Conservation (phyloP, 495 filamentous ascomycete species). For the Hyaloscypha variabilis region DNA sequence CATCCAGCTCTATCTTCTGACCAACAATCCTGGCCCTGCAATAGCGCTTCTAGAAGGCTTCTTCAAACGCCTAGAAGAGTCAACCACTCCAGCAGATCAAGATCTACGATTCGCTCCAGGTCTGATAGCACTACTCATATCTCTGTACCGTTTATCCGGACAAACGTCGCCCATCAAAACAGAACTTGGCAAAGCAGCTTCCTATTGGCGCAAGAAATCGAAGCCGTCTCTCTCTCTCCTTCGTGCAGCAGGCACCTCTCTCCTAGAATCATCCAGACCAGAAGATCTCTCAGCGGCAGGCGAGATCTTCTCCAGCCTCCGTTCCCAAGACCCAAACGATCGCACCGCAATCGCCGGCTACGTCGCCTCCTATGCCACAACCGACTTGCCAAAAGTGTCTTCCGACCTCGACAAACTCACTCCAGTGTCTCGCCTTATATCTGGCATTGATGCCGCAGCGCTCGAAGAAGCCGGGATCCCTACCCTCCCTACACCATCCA, state of each 20-base stretch:
- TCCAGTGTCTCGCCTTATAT: slow-evolving; percentile 63
- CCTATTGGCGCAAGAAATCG: slow-evolving; percentile 67
- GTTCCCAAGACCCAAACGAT: slow-evolving; percentile 63
- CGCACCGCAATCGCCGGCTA: slow-evolving; percentile 73
- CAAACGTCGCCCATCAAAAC: slow-evolving; percentile 72
- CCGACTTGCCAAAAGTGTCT: slow-evolving; percentile 60
- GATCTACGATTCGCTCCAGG: slow-evolving; percentile 85
- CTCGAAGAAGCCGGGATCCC: slow-evolving; percentile 82
- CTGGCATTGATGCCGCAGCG: slow-evolving; percentile 64
- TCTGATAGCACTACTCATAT: slow-evolving; percentile 78
- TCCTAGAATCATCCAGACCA: slow-evolving; percentile 71
- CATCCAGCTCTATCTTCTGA: slow-evolving; percentile 79
- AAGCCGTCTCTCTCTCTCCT: slow-evolving; percentile 61
- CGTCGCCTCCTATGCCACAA: slow-evolving; percentile 78
- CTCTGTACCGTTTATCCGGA: slow-evolving; percentile 77
- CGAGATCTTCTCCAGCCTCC: slow-evolving; percentile 72
- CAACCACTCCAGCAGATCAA: slow-evolving; percentile 54
- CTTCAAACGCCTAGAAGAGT: slow-evolving; percentile 70
- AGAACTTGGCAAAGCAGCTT: slow-evolving; percentile 78
- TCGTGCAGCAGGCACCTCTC: slow-evolving; percentile 74
- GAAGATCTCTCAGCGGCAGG: slow-evolving; percentile 69
- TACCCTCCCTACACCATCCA: slow-evolving; percentile 47
- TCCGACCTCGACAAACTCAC: slow-evolving; percentile 66
- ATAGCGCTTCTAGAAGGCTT: slow-evolving; percentile 75
- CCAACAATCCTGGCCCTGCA: slow-evolving; percentile 75